Percentiles rank a stretch among this genome's conserved stretches.
These are phyloP conservation scores for Cytospora mali DNA, from an alignment of 2,329 filamentous ascomycete species.

Conservation along the genomic window DNA sequence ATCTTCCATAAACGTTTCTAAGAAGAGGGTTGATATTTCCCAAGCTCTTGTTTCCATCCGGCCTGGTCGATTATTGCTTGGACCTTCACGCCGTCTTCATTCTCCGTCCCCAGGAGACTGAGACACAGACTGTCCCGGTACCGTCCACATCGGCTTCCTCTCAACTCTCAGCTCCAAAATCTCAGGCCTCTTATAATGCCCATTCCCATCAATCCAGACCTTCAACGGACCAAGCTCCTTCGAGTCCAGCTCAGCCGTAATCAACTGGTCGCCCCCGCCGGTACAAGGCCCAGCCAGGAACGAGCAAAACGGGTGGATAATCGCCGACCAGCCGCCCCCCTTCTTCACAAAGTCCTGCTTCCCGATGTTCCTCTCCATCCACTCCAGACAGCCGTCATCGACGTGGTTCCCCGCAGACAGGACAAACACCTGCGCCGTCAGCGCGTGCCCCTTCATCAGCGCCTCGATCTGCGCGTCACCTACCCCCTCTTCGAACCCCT, in stretches of 20 bases:
- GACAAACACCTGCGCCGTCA: slow-evolving; percentile 49
- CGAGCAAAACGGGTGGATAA: slow-evolving; percentile 37
- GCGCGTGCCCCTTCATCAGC: slow-evolving; percentile 48
- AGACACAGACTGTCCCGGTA: neutral
- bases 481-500: slow-evolving; percentile 41
- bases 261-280: slow-evolving; percentile 33
- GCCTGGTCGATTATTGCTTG: too few species aligned
- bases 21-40: neutral
- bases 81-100: neutral
- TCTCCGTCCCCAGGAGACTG: neutral
- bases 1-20: neutral
- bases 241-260: slow-evolving; percentile 35
- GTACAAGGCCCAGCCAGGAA: slow-evolving; percentile 35
- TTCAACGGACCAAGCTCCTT: slow-evolving; percentile 34
- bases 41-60: neutral
- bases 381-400: slow-evolving; percentile 44
- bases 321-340: slow-evolving; percentile 37
- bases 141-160: slow-evolving; percentile 10
- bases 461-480: slow-evolving; percentile 49
- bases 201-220: slow-evolving; percentile 36
- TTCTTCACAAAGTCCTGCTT: slow-evolving; percentile 35
- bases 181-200: slow-evolving; percentile 37
- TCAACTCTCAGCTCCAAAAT: slow-evolving; percentile 30
- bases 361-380: slow-evolving; percentile 38
- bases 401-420: slow-evolving; percentile 46